A percentile compares a stretch with the other conserved stretches of the same genome.
These are phyloP conservation scores for Ophiocordyceps camponoti-leonardi DNA, from an alignment of 2,329 filamentous ascomycete species.

Conservation along the genomic window DNA sequence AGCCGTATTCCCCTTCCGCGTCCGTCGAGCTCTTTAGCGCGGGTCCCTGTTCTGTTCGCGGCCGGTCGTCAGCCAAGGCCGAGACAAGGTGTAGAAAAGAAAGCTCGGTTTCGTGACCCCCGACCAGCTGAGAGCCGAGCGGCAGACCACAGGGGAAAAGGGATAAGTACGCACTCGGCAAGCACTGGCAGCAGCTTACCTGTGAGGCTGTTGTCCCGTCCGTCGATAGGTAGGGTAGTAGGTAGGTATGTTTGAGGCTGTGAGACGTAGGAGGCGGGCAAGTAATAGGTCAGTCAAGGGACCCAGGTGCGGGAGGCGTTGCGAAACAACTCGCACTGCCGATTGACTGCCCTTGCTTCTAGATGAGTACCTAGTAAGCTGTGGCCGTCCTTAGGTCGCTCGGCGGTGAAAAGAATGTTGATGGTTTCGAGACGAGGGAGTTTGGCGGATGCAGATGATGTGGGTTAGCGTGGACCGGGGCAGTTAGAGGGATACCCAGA, in stretches of 20 bases:
- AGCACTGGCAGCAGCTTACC: neutral
- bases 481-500: neutral
- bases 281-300: too few species aligned
- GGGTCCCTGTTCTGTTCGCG: neutral
- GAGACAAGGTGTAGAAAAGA: neutral
- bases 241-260: too few species aligned
- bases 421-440: neutral
- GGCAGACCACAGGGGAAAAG: too few species aligned
- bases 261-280: too few species aligned
- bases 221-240: neutral
- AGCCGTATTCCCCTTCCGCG: neutral
- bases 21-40: neutral
- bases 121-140: neutral
- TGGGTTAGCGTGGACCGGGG: neutral
- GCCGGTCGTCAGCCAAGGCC: neutral
- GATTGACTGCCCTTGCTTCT: too few species aligned
- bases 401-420: neutral
- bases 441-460: neutral
- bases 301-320: too few species aligned
- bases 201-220: neutral
- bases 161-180: neutral
- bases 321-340: too few species aligned
- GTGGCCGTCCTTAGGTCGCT: neutral
- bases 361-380: too few species aligned
- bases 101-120: neutral